These are phyloP conservation scores for Inosperma sp. DNA, from an alignment of 768 basidiomycete species.

Conservation along the genomic window DNA sequence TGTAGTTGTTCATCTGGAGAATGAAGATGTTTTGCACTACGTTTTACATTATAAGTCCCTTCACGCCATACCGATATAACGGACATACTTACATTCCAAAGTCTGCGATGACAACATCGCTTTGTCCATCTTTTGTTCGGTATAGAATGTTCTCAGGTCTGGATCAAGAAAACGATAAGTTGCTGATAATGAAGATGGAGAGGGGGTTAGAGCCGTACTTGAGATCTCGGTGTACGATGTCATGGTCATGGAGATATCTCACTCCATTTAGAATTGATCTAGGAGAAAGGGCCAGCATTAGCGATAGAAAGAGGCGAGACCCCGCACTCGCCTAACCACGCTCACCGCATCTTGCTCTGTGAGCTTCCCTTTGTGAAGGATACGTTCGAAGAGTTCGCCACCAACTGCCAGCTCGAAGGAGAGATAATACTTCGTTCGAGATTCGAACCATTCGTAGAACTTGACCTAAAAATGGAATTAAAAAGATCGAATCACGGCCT, in stretches of 20 bases:
- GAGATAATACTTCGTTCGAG: conserved; percentile 90
- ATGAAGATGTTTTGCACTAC: conserved; percentile 81
- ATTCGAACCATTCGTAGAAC: conserved; percentile 96
- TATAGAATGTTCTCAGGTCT: conserved; percentile 97
- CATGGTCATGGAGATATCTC: conserved; percentile 83
- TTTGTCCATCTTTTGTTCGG: conserved; percentile 66
- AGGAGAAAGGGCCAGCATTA: neutral
- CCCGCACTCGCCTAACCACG: conserved; percentile 58
- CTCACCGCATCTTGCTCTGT: conserved; percentile 86
- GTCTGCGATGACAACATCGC: conserved; percentile 93
- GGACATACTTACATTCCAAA: conserved; percentile 78
- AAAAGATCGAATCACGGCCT: neutral
- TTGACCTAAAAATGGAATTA: conserved; percentile 58
- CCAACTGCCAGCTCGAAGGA: conserved; percentile 91
- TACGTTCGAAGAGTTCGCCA: conserved; percentile 91
- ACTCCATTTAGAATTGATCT: conserved; percentile 85
- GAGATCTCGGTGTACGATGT: conserved; percentile 94
- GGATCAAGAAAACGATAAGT: conserved; percentile 1
- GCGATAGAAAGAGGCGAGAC: neutral
- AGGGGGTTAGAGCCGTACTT: too few relatives aligned
- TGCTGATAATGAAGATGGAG: neutral
- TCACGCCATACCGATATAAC: neutral
- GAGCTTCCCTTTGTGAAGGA: conserved; percentile 81
- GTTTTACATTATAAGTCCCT: too few relatives aligned
- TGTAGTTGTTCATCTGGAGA: conserved; percentile 65